These are phyloP conservation scores for Syzygium oleosum DNA, from an alignment of 345 rosid genomes.

Conservation along the genomic window DNA sequence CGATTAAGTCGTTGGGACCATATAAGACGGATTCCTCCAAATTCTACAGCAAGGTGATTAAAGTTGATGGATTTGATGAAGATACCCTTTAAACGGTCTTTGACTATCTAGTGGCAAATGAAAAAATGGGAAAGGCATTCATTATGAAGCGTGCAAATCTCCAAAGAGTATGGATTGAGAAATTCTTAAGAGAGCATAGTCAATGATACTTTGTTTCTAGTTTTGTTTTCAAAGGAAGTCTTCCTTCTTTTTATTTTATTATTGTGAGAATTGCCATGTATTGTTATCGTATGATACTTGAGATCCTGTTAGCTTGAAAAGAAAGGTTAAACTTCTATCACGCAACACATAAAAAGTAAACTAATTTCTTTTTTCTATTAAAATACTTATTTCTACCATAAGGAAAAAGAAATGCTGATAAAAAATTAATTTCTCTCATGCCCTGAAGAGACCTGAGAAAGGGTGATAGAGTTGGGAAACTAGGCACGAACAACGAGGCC, in stretches of 20 bases:
- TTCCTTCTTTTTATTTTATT: neutral
- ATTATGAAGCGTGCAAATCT: neutral
- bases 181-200: neutral
- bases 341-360: neutral
- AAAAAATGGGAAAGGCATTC: neutral
- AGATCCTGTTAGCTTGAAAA: neutral
- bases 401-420: neutral
- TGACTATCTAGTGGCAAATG: neutral
- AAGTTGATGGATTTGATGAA: neutral
- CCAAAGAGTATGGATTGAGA: neutral
- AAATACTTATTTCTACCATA: neutral
- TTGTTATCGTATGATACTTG: neutral
- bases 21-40: neutral
- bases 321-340: neutral
- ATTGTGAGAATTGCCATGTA: neutral
- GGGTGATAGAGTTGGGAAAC: neutral
- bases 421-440: fast-evolving
- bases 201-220: neutral
- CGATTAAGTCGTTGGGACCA: neutral
- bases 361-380: neutral
- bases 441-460: neutral
- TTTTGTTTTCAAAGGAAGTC: neutral
- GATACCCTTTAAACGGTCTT: neutral
- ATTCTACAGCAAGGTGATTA: neutral
- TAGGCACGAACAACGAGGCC: fast-evolving